Conservation (phyloP, 768 basidiomycete genomes). For the Auriscalpium vulgare region DNA sequence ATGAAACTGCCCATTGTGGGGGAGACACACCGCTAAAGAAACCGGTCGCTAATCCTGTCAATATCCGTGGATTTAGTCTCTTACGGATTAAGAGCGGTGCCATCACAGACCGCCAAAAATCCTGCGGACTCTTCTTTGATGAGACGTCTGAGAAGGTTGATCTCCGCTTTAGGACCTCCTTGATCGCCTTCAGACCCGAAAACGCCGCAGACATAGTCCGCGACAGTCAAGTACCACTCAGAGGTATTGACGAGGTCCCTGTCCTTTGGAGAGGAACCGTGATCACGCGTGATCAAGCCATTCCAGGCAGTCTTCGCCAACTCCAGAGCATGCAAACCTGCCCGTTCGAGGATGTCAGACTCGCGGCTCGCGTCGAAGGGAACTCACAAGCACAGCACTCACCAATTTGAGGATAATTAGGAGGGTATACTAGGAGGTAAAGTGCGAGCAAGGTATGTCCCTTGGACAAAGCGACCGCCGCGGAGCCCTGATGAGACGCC, state of each 20-base stretch:
- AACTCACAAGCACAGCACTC: constrained; percentile 13
- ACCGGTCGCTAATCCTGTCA: no score
- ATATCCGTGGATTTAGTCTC: no score
- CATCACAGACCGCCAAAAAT: no score
- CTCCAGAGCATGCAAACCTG: constrained; percentile 72
- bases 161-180: constrained; percentile 5
- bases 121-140: neutral
- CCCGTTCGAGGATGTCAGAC: neutral
- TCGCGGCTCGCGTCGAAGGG: neutral
- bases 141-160: constrained; percentile 2
- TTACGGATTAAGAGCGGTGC: no score
- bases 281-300: constrained; percentile 29
- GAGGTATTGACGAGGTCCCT: neutral
- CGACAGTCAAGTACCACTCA: constrained; percentile 1
- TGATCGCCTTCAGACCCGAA: constrained; percentile 11
- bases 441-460: constrained; percentile 57
- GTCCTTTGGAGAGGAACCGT: neutral
- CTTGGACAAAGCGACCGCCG: constrained; percentile 39
- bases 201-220: neutral
- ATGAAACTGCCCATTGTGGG: no score
- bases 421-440: constrained; percentile 65
- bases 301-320: constrained; percentile 78
- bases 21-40: no score
- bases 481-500: constrained; percentile 61
- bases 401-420: constrained; percentile 81